These are phyloP conservation scores for Microbotryomycetes sp. DNA, from an alignment of 1,284 basidiomycete species.

Conservation along the genomic window DNA sequence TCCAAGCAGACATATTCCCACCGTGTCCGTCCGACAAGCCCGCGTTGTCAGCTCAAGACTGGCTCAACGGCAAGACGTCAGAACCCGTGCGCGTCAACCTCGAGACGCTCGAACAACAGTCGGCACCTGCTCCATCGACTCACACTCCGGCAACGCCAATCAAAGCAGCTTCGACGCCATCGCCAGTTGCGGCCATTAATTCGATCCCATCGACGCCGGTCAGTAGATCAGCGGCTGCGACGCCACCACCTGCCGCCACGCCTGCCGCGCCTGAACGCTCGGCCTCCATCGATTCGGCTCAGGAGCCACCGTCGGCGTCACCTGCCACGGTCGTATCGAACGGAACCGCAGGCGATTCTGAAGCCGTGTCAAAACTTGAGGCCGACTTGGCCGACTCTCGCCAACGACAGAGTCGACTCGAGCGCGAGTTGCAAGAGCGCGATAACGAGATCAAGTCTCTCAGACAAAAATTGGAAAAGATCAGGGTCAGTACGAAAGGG, in stretches of 20 bases:
- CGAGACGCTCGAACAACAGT: slow-evolving; percentile 39
- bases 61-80: slow-evolving; percentile 72
- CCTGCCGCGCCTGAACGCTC: slow-evolving; percentile 21
- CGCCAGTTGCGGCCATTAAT: slow-evolving; percentile 15
- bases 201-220: slow-evolving; percentile 8
- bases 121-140: slow-evolving; percentile 5
- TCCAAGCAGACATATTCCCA: slow-evolving; percentile 92
- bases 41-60: slow-evolving; percentile 72
- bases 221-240: not conserved
- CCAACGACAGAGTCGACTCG: slow-evolving; percentile 42
- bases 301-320: slow-evolving; percentile 19
- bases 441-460: slow-evolving; percentile 69
- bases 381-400: not conserved
- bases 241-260: slow-evolving; percentile 2
- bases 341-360: not conserved
- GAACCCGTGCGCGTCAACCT: slow-evolving; percentile 58
- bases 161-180: slow-evolving; percentile 16
- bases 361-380: not conserved
- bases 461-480: slow-evolving; percentile 67
- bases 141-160: slow-evolving; percentile 11
- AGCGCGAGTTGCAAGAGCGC: slow-evolving; percentile 62
- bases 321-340: slow-evolving; percentile 1
- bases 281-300: slow-evolving; percentile 23
- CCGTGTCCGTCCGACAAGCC: slow-evolving; percentile 76
- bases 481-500: slow-evolving; percentile 9